A percentile compares a stretch with the other conserved stretches of the same genome.
Evolutionary conservation across 2,329 filamentous ascomycete genomes (phyloP).

Genomic region (Stagonosporopsis rhizophila): DNA sequence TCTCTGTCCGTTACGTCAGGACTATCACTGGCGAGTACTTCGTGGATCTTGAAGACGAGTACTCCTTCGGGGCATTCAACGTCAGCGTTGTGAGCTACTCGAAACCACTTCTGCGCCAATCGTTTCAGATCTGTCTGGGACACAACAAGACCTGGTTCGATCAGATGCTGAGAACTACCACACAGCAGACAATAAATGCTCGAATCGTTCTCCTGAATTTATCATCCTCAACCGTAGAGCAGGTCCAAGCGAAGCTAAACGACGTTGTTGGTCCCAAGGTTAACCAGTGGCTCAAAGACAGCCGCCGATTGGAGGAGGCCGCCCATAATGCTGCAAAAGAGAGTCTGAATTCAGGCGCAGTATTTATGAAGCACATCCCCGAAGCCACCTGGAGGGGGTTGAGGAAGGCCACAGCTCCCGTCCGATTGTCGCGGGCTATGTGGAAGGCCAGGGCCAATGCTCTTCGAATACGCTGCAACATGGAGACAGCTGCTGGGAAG

Average conservation of each 20-base stretch:
- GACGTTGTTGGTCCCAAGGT: neutral
- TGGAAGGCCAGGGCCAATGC: conserved; percentile 42
- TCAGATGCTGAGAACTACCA: conserved; percentile 30
- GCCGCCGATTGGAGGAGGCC: conserved; percentile 7
- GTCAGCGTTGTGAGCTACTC: conserved; percentile 53
- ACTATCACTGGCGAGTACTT: conserved; percentile 63
- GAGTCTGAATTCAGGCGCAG: conserved; percentile 12
- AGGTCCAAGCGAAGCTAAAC: conserved; percentile 14
- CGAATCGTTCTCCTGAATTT: conserved; percentile 31
- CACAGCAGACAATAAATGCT: conserved; percentile 26
- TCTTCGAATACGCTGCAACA: conserved; percentile 35
- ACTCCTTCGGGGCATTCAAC: conserved; percentile 58
- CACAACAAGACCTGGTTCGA: conserved; percentile 40
- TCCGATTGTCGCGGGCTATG: conserved; percentile 37
- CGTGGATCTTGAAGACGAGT: conserved; percentile 57
- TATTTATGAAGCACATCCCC: conserved; percentile 26
- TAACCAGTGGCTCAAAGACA: conserved; percentile 5
- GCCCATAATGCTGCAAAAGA: conserved; percentile 16
- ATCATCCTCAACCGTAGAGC: conserved; percentile 27
- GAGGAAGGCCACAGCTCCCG: conserved; percentile 34
- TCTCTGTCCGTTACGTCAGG: conserved; percentile 55
- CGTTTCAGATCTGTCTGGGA: conserved; percentile 43
- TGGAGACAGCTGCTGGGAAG: conserved; percentile 31
- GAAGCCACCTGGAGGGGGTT: conserved; percentile 33
- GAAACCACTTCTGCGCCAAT: conserved; percentile 47